A percentile compares a stretch with the other conserved stretches of the same genome.
phyloP scores from a whole-genome alignment of 2,329 filamentous ascomycete species.

The Fusarium marasasianum region DNA sequence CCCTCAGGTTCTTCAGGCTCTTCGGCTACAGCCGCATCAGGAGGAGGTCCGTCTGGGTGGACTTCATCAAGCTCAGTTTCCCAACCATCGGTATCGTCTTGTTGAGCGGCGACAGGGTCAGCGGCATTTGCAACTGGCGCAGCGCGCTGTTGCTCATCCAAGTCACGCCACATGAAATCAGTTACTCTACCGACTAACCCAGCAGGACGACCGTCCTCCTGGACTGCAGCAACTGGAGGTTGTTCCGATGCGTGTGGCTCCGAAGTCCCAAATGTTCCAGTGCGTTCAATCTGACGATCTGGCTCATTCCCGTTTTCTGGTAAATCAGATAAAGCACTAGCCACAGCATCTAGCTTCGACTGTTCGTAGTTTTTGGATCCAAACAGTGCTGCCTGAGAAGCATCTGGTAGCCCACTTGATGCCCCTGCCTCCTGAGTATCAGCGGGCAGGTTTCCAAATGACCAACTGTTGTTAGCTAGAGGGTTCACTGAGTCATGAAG shows the following conservation, averaged over 20 bases:
- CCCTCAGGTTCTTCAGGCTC: constrained; percentile 54
- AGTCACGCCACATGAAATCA: constrained; percentile 70
- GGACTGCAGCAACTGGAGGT: constrained; percentile 12
- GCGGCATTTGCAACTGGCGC: constrained; percentile 52
- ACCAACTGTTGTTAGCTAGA: constrained; percentile 70
- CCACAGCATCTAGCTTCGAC: neutral
- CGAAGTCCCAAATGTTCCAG: neutral
- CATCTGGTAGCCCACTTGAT: neutral
- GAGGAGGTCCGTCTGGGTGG: constrained; percentile 48
- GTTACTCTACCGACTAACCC: constrained; percentile 53
- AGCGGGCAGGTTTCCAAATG: constrained; percentile 57
- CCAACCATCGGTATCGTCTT: constrained; percentile 46
- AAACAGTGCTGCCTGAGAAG: neutral
- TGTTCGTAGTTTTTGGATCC: neutral
- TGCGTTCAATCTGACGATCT: constrained; percentile 1
- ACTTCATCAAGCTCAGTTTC: constrained; percentile 50
- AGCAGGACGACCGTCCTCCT: constrained; percentile 22
- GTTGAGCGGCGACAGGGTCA: constrained; percentile 53
- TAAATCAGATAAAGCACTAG: neutral
- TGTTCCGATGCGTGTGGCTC: constrained; percentile 9
- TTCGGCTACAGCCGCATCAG: constrained; percentile 28
- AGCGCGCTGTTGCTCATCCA: constrained; percentile 50
- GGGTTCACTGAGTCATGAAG: constrained; percentile 57
- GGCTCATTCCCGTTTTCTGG: neutral
- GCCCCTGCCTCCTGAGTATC: constrained; percentile 21